These are phyloP conservation scores for Carex myosuroides DNA, from an alignment of 176 grass and related monocot genomes.

Conservation along the genomic window DNA sequence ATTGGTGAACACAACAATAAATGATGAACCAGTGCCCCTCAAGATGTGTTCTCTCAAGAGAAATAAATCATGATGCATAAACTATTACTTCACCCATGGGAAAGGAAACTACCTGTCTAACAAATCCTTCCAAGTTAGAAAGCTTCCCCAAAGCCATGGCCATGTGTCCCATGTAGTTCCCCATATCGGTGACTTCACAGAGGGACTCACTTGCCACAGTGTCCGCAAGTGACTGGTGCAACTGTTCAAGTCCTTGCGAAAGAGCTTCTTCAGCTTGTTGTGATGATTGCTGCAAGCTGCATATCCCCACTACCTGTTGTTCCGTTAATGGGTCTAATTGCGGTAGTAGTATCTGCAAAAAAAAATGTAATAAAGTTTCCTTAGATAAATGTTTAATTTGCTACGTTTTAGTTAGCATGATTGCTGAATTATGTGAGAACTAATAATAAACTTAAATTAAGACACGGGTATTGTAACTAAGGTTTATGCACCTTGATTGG, in stretches of 20 bases:
- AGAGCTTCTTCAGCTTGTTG: constrained; percentile 97
- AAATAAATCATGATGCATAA: neutral
- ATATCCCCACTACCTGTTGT: constrained; percentile 73
- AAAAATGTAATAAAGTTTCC: constrained; percentile 6
- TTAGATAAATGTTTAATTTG: neutral
- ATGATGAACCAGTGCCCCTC: neutral
- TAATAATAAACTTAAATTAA: neutral
- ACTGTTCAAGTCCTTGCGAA: constrained; percentile 74
- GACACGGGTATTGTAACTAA: neutral
- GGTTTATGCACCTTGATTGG: neutral
- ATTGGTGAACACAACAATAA: neutral
- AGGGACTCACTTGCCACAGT: constrained; percentile 48
- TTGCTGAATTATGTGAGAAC: neutral
- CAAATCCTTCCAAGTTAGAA: constrained; percentile 75
- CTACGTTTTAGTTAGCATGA: neutral
- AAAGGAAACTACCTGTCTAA: constrained; percentile 54
- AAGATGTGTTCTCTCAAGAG: neutral
- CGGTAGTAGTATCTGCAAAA: constrained; percentile 46
- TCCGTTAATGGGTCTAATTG: constrained; percentile 82
- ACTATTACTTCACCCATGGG: neutral
- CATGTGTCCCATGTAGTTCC: constrained; percentile 85
- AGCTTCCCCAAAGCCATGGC: constrained; percentile 72
- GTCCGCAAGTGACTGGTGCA: constrained; percentile 60
- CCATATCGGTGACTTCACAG: constrained; percentile 28
- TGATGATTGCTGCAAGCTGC: constrained; percentile 61